phyloP scores from a whole-genome alignment of 192 early-diverging fungal genomes.

The Tieghemiomyces parasiticus region DNA sequence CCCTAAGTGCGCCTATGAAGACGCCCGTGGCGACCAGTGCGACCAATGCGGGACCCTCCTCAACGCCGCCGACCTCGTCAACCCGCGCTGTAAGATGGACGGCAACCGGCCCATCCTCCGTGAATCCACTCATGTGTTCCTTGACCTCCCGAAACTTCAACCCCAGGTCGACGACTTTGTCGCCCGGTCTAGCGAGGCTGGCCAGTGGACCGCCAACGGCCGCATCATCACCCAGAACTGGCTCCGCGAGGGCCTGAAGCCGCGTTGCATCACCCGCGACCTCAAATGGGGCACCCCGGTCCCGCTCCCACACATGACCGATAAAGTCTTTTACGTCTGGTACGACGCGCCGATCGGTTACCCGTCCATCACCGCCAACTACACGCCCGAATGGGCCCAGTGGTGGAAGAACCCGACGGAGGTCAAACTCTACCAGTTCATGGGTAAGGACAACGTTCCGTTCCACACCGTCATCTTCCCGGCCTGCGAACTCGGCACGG shows the following conservation, averaged over 20 bases:
- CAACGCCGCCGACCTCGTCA: conserved; percentile 82
- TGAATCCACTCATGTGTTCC: conserved; percentile 81
- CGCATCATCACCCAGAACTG: conserved; percentile 78
- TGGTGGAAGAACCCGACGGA: conserved; percentile 99
- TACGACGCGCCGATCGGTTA: conserved; percentile 98
- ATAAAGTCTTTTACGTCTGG: conserved; percentile 99
- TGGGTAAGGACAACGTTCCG: conserved; percentile 99
- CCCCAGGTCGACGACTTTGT: conserved; percentile 60
- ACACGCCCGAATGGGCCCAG: conserved; percentile 84
- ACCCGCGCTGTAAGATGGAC: conserved; percentile 91
- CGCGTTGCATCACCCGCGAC: conserved; percentile 95
- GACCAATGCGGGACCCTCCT: conserved; percentile 83
- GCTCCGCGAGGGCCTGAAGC: conserved; percentile 84
- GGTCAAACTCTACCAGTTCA: conserved; percentile 96
- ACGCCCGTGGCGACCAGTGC: conserved; percentile 98
- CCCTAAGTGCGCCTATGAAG: conserved; percentile 74
- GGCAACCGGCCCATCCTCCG: conserved; percentile 60
- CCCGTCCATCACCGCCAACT: conserved; percentile 92
- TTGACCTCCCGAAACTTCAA: conserved; percentile 72
- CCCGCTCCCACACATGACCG: conserved; percentile 63
- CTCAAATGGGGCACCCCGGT: conserved; percentile 97
- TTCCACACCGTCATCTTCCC: conserved; percentile 99
- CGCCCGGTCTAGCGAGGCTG: conserved; percentile 46
- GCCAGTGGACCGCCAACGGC: conserved; percentile 80
- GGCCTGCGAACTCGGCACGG: conserved; percentile 65